Conservation (phyloP, 371 early-diverging fungal species). For the Mucor plumbeus region DNA sequence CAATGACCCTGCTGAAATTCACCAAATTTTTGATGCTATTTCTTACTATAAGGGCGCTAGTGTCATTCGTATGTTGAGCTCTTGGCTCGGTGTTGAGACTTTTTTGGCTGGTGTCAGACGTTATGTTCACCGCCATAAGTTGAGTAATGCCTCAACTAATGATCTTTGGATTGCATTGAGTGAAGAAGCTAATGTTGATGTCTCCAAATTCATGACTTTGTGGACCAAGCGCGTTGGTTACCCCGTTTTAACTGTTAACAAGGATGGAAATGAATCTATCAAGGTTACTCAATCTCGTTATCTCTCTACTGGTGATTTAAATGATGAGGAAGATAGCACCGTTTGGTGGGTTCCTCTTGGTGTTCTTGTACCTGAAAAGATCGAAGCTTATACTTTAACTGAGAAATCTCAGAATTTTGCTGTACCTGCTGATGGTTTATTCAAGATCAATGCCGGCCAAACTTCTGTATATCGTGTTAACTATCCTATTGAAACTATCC, state of each 20-base stretch:
- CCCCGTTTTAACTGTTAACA: slow-evolving; percentile 72
- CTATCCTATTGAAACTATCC: slow-evolving; percentile 65
- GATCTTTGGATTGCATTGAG: slow-evolving; percentile 87
- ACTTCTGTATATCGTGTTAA: slow-evolving; percentile 73
- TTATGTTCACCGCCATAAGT: slow-evolving; percentile 80
- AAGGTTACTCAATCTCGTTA: slow-evolving; percentile 78
- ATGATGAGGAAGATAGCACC: slow-evolving; percentile 64
- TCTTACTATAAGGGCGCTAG: slow-evolving; percentile 92
- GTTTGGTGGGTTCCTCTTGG: slow-evolving; percentile 70
- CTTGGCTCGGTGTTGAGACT: slow-evolving; percentile 61
- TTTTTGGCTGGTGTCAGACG: slow-evolving; percentile 76
- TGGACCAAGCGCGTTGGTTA: slow-evolving; percentile 90
- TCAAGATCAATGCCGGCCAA: slow-evolving; percentile 64
- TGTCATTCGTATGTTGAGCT: slow-evolving; percentile 88
- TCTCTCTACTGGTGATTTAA: slow-evolving; percentile 77
- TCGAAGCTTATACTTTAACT: slow-evolving; percentile 45
- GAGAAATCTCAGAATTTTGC: slow-evolving; percentile 49
- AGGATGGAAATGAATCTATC: slow-evolving; percentile 55
- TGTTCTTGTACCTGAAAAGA: slow-evolving; percentile 40
- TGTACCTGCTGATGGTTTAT: slow-evolving; percentile 50
- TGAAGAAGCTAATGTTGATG: slow-evolving; percentile 71
- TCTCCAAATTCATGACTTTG: slow-evolving; percentile 74
- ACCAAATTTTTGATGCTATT: slow-evolving; percentile 80
- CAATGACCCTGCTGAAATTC: slow-evolving; percentile 74
- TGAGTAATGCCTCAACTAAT: slow-evolving; percentile 79